These are phyloP conservation scores for Alternaria triticimaculans DNA, from an alignment of 2,329 filamentous ascomycete species.

Conservation along the genomic window DNA sequence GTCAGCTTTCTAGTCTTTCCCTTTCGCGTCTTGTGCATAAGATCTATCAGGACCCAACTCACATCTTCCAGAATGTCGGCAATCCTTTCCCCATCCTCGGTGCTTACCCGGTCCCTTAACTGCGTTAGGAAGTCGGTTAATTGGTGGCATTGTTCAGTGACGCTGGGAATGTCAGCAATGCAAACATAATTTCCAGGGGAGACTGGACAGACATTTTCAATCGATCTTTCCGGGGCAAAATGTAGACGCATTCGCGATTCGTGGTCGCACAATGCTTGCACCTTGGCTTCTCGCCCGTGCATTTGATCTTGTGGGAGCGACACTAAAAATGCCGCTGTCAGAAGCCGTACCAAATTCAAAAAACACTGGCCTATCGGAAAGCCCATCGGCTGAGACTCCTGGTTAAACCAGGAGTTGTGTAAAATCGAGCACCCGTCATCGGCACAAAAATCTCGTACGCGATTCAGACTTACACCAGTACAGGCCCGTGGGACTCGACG, in stretches of 20 bases:
- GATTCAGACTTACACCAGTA: slow-evolving; percentile 32
- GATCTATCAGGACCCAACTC: neutral
- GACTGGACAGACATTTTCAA: slow-evolving; percentile 40
- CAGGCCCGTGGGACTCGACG: slow-evolving; percentile 38
- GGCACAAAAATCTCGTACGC: neutral
- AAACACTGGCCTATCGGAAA: slow-evolving; percentile 1
- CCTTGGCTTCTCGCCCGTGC: slow-evolving; percentile 45
- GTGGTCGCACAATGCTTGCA: slow-evolving; percentile 48
- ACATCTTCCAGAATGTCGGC: slow-evolving; percentile 32
- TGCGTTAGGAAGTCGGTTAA: slow-evolving; percentile 33
- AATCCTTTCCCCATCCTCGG: slow-evolving; percentile 32
- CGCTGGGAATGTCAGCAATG: slow-evolving; percentile 26
- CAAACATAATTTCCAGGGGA: neutral
- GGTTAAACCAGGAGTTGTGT: neutral
- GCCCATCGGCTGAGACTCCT: neutral
- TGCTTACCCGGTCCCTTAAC: slow-evolving; percentile 22
- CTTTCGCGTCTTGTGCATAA: neutral
- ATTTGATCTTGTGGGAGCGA: slow-evolving; percentile 51
- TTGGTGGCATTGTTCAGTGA: slow-evolving; percentile 38
- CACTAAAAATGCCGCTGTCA: slow-evolving; percentile 35
- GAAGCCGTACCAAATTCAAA: slow-evolving; percentile 6
- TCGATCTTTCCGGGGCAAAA: slow-evolving; percentile 48
- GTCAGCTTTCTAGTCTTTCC: slow-evolving; percentile 10
- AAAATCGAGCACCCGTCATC: neutral
- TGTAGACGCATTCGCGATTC: slow-evolving; percentile 47